Evolutionary conservation across 495 filamentous ascomycete genomes (phyloP), one percentile per base, ranked within the genome.

Genomic region (Penicillium pancosmium): DNA sequence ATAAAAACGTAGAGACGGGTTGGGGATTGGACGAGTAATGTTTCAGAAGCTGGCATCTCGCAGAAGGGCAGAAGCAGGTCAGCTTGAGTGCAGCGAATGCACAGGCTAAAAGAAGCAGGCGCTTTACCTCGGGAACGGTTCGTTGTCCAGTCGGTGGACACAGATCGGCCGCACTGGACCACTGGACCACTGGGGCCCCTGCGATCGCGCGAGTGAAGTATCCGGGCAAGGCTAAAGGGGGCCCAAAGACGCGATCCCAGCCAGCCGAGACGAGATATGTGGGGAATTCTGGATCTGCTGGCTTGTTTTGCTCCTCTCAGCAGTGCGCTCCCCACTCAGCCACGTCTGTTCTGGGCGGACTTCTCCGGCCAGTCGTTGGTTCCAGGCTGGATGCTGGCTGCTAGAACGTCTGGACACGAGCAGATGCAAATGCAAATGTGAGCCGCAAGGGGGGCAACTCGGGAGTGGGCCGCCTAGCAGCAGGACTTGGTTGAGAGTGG

Each of bases 261-360:
- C 65, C 65, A 66, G 66, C 66, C 63, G 58, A 67, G 52, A 62
- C 54, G 57, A 67, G 55, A 57, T 59, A 49, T 67, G 66, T 66
- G 66, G 66, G 60, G 63, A 62, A 55, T 57, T 54, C 53, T 59
- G 57, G 56, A 60, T 61, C 63, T 59, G 50, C 60, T 65, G 62
- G 51, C 51, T 25, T 23, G 48, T 57, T 48, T 52, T 48, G 50
- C 18, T 33, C 35, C 27, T 21, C 19, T 25, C 21, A 40, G 15
- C 35, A 27, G 33, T 18, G 5, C 11, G 2, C 4, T 8, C 27
- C 38, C 46, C 34, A 27, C 47, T 49, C 46, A 9, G 46, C 47
- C n/a, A 41, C 21, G 27, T 38, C 10, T 56, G 41, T 50, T 49
- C 34, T 31, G 23, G 33, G 49, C 34, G 55, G 16, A 44, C 52